Evolutionary conservation across 2,329 filamentous ascomycete genomes (phyloP), one percentile per base, ranked within the genome.

Genomic region (Aspergillus fumigatus): DNA sequence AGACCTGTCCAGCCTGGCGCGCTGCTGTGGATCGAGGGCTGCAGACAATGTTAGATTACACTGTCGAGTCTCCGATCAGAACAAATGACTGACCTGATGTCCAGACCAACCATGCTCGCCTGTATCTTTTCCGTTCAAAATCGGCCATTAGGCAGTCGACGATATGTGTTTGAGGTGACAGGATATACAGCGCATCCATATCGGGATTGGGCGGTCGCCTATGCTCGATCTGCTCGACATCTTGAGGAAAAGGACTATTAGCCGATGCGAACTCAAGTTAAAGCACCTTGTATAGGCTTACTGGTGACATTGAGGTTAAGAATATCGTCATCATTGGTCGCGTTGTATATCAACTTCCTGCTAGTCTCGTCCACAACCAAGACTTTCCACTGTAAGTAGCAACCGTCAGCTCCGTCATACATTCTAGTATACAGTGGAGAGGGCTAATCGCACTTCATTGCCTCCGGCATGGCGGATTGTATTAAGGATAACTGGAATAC

Each of bases 221-320:
- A 60, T 94, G 86, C 79, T 97, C 92, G 76, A 99, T 95, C 70
- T 85, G 85, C 80, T 97, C 93, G 74, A 99, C 93, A 76, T 96
- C 92, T 96, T 66, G 59, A 54, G 59, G 58, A 51, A 51, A 50
- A 43, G 55, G 48, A 43, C 45, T 48, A 45, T 58, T 52, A 62
- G 49, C 55, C 43, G 62, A 52, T 62, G 58, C 43, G 57, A 45
- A 47, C 52, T 14, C 45, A 45, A 26, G 21, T 29, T 51, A 19
- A 40, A 47, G 10, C 26, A 48, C 25, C 2, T 17, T 48, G 25
- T 29, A 27, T 47, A 21, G 21, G 67, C 87, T 72, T 82, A 96
- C 92, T 96, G 65, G 92, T 93, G 75, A 99, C 90, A 73, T 96
- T 96, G 76, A 92, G 86, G 73, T 96, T 95, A 77, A 99, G 88